A percentile compares a stretch with the other conserved stretches of the same genome.
phyloP scores from a whole-genome alignment of 2,329 filamentous ascomycete genomes.

The Penicillium palitans region DNA sequence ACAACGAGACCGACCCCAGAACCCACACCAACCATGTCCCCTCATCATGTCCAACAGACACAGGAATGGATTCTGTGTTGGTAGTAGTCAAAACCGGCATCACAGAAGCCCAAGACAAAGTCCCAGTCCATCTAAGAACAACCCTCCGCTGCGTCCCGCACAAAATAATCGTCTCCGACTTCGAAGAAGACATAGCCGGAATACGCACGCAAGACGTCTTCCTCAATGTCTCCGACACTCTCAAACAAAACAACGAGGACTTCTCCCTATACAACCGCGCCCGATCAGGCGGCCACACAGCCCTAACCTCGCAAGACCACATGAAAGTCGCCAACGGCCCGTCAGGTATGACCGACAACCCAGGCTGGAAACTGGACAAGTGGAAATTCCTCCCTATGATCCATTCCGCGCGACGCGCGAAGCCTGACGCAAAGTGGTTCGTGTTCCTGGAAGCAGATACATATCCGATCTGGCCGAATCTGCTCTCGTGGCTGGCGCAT shows the following conservation, averaged over 20 bases:
- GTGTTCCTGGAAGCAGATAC: slow-evolving; percentile 59
- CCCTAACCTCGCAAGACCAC: slow-evolving; percentile 31
- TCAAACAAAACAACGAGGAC: slow-evolving; percentile 17
- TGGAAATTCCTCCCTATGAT: slow-evolving; percentile 58
- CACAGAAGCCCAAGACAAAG: slow-evolving; percentile 56
- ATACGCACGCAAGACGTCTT: slow-evolving; percentile 53
- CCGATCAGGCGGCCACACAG: slow-evolving; percentile 39
- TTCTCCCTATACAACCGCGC: slow-evolving; percentile 43
- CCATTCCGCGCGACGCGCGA: slow-evolving; percentile 46
- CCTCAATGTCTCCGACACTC: slow-evolving; percentile 36
- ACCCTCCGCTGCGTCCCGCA: slow-evolving; percentile 58
- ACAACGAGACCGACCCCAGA: neutral
- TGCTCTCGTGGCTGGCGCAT: slow-evolving; percentile 52
- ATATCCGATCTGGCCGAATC: slow-evolving; percentile 53
- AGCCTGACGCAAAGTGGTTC: slow-evolving; percentile 55
- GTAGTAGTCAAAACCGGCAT: slow-evolving; percentile 60
- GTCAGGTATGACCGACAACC: slow-evolving; percentile 39
- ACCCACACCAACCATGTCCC: slow-evolving; percentile 6
- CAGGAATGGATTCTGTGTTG: slow-evolving; percentile 53
- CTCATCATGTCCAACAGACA: slow-evolving; percentile 33
- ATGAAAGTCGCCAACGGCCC: slow-evolving; percentile 33
- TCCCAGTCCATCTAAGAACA: slow-evolving; percentile 56
- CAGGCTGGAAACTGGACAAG: slow-evolving; percentile 53
- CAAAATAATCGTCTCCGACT: slow-evolving; percentile 60
- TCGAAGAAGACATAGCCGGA: slow-evolving; percentile 53